Percentiles rank a stretch among this genome's conserved stretches.
Conservation (phyloP, 2,329 filamentous ascomycete genomes). For the Monosporascus cannonballus region DNA sequence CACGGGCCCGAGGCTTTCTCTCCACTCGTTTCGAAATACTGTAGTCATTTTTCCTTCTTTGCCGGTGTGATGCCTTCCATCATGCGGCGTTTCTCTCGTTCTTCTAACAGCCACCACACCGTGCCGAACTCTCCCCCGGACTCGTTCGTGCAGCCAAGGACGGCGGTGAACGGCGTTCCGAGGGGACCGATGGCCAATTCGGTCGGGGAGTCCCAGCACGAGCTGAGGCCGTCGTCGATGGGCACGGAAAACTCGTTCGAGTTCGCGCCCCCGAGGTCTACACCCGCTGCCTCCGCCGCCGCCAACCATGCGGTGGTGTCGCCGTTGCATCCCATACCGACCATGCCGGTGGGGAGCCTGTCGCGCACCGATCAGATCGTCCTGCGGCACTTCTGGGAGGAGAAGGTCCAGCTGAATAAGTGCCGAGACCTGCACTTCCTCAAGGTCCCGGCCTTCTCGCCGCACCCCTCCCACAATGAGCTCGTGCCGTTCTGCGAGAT, state of each 20-base stretch:
- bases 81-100: not conserved
- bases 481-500: not conserved
- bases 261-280: not conserved
- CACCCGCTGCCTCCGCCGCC: not conserved
- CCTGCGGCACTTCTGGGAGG: not conserved
- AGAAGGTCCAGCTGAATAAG: not conserved
- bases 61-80: not conserved
- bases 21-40: not conserved
- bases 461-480: not conserved
- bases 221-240: not conserved
- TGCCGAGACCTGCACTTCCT: not conserved
- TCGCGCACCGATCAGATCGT: slow-evolving; percentile 1
- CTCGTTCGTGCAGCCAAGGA: not conserved
- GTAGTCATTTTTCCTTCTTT: not conserved
- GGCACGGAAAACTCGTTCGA: not conserved
- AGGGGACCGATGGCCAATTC: not conserved
- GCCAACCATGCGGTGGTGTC: not conserved
- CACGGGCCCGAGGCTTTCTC: not conserved
- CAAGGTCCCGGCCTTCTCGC: not conserved
- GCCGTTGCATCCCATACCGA: not conserved
- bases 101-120: not conserved
- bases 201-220: not conserved
- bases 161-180: not conserved
- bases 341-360: not conserved
- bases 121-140: not conserved